Evolutionary conservation across 768 basidiomycete genomes (phyloP).

Genomic region (Cantharellus cinnabarinus): DNA sequence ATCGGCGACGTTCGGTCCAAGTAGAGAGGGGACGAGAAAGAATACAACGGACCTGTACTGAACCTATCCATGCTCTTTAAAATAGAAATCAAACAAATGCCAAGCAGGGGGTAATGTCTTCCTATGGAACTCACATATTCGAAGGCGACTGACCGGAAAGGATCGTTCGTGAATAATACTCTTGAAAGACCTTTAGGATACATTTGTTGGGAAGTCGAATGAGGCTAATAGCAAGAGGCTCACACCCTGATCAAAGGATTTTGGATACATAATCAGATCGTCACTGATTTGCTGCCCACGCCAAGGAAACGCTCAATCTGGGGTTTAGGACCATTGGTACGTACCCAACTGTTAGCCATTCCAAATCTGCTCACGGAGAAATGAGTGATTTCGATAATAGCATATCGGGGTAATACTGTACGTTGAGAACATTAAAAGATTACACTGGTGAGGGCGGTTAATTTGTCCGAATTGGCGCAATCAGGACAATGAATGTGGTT

Average conservation of each 20-base stretch:
- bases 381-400: background rate
- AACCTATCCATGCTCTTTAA: constrained; percentile 59
- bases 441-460: background rate
- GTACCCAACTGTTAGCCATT: constrained; percentile 4
- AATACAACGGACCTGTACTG: constrained; percentile 25
- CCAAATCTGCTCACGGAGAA: background rate
- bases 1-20: background rate
- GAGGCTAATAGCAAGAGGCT: background rate
- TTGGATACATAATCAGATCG: background rate
- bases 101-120: background rate
- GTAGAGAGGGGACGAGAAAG: background rate
- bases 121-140: constrained; percentile 37
- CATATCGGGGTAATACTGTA: background rate
- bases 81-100: background rate
- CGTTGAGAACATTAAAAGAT: constrained; percentile 2
- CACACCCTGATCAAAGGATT: background rate
- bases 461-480: background rate
- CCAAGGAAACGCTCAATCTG: too few relatives aligned
- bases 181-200: constrained; percentile 42
- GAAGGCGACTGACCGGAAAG: constrained; percentile 34
- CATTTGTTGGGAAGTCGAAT: background rate
- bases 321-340: too few relatives aligned
- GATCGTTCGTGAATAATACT: constrained; percentile 39
- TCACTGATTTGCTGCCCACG: too few relatives aligned
- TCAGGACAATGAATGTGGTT: background rate